phyloP scores from a whole-genome alignment of 202 grass and related monocot genomes.

The Tripidium arundinaceum region DNA sequence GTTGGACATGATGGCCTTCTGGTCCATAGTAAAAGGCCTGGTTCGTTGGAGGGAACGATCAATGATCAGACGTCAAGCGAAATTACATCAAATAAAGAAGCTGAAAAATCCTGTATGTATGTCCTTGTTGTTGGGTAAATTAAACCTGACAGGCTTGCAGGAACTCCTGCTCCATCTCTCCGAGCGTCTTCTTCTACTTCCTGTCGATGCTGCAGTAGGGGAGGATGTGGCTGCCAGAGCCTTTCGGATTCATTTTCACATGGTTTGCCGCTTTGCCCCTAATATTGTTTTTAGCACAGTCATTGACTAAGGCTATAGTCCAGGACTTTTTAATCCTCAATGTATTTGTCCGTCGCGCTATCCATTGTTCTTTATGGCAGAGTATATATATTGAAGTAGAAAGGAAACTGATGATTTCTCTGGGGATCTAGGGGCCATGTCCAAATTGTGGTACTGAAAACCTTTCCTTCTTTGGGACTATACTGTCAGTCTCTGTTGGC shows the following conservation, averaged over 20 bases:
- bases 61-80: background rate
- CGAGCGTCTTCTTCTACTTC: slow-evolving; percentile 73
- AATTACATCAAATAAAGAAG: background rate
- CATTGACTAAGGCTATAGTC: slow-evolving; percentile 71
- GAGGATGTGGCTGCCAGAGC: slow-evolving; percentile 89
- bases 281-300: slow-evolving; percentile 54
- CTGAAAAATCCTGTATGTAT: background rate
- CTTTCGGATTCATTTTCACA: slow-evolving; percentile 33
- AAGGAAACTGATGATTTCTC: slow-evolving; percentile 7
- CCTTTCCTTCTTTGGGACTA: slow-evolving; percentile 93
- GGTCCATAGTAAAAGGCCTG: slow-evolving; percentile 88
- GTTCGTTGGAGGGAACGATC: background rate
- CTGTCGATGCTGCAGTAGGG: slow-evolving; percentile 77
- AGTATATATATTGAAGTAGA: background rate
- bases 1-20: slow-evolving; percentile 90
- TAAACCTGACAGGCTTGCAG: slow-evolving; percentile 56
- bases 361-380: background rate
- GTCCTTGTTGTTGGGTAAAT: background rate
- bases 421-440: slow-evolving; percentile 62
- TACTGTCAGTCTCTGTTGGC: slow-evolving; percentile 74
- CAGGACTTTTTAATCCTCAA: slow-evolving; percentile 81
- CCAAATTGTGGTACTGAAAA: slow-evolving; percentile 91
- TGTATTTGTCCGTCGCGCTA: background rate
- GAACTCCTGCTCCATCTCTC: slow-evolving; percentile 95
- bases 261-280: slow-evolving; percentile 87